These are phyloP conservation scores for Leccinum olivaceoglutinosum DNA, from an alignment of 1,284 basidiomycete genomes.

Conservation along the genomic window DNA sequence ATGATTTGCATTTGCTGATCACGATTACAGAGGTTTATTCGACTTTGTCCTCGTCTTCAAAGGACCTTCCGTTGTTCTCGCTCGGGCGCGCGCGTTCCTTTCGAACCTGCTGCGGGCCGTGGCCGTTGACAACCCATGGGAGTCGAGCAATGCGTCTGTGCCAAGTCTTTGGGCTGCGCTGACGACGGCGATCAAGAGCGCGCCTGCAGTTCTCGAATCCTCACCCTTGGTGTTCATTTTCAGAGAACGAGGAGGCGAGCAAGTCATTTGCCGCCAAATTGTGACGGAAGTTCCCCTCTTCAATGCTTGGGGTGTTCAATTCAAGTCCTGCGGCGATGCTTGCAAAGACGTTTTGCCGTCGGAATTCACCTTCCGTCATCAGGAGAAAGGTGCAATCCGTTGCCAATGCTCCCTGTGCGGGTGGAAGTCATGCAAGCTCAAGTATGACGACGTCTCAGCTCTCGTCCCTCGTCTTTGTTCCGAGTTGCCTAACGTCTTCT, in stretches of 20 bases:
- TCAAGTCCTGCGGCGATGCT: not conserved
- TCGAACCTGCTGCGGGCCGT: not conserved
- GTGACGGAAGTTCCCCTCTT: not conserved
- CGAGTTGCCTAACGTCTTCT: not conserved
- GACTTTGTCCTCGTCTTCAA: not conserved
- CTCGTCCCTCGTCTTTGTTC: not conserved
- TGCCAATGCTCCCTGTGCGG: not conserved
- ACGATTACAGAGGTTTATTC: not conserved
- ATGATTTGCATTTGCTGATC: not conserved
- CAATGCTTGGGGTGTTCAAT: not conserved
- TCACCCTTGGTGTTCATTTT: not conserved
- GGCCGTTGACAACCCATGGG: not conserved
- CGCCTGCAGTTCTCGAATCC: not conserved
- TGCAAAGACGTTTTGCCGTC: not conserved
- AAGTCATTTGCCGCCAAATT: not conserved
- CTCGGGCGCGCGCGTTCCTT: not conserved
- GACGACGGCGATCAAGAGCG: not conserved
- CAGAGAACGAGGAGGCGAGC: not conserved
- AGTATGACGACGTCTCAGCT: not conserved
- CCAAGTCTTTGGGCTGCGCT: not conserved
- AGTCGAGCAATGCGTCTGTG: not conserved
- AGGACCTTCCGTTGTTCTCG: not conserved
- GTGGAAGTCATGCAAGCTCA: not conserved
- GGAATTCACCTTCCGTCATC: not conserved
- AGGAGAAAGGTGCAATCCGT: not conserved